Base-by-base conservation (phyloP, 1,284 basidiomycete genomes). In the Tilletia walkeri region DNA sequence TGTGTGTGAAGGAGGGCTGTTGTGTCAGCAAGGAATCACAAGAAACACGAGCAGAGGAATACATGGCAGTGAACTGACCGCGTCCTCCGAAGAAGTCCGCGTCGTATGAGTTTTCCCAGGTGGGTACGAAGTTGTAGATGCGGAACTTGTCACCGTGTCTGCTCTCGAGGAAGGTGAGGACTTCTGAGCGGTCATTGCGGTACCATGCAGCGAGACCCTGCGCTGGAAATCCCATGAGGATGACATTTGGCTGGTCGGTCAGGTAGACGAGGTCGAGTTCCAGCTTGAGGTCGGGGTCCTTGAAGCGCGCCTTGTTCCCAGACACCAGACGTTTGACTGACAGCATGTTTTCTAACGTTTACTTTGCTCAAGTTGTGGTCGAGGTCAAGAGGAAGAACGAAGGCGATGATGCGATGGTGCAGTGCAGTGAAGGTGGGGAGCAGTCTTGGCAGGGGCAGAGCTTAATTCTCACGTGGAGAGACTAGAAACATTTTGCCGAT, bases 151-250 rank as follows among this genome's bases (percentile, higher is more conserved):
- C 87, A 5, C 89, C 88, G 75, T 93, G 91, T 56, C 89, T 87
- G 67, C 89, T 85, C 59, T 91, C 88, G 30, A 95, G 86, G 82
- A 95, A 94, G 67, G 87, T 87, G 75, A 90, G 89, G 0, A 91
- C 91, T 78, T 94, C 91, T 38, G 90, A 88, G 65, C 91, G 87
- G 48, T 87, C 87, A 81, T 95, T 95, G 66, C 93, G 88, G 79
- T 95, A 95, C 49, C 92, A 83, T 0, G 90, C 88, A 76, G 92
- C 91, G 1, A 94, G 80, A 2, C 93, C 93, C 0, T 87, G 85
- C 0, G 93, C 92, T 0, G 93, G 93, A 82, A 91, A 94, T n/a
- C 93, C 86, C 86, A 86, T 93, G 75, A 94, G 91, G 73, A 94
- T 90, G 73, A 95, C 86, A 45, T 53, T 41, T 30, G 61, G 24